Conservation (phyloP, 352 stramenopile genomes). For the Globisporangium yorkense region DNA sequence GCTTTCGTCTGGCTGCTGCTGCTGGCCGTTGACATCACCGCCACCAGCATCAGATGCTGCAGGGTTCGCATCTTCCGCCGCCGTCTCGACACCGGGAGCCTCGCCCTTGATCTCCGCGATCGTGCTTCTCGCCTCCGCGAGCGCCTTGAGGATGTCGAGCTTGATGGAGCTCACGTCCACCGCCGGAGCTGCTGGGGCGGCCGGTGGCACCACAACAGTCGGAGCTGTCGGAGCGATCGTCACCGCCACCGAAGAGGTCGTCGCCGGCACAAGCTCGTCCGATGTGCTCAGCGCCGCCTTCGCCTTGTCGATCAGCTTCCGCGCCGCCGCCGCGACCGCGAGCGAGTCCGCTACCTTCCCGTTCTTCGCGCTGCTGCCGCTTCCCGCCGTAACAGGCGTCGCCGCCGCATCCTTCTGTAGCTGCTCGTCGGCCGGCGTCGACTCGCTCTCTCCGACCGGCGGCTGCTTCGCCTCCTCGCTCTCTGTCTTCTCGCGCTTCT, state of each 20-base stretch:
- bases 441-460: too few species aligned
- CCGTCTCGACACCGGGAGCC: not conserved
- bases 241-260: not conserved
- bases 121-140: constrained; percentile 66
- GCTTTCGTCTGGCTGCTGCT: not conserved
- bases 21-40: not conserved
- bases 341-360: not conserved
- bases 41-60: not conserved
- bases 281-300: not conserved
- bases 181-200: constrained; percentile 5
- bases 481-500: not conserved
- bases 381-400: too few species aligned
- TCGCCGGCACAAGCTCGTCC: not conserved
- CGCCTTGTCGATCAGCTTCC: constrained; percentile 10
- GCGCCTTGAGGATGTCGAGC: constrained; percentile 69
- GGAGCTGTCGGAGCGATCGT: not conserved
- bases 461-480: not conserved
- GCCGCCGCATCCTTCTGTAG: too few species aligned
- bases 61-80: not conserved
- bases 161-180: constrained; percentile 78
- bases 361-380: not conserved
- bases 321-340: constrained; percentile 3
- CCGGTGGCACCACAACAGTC: not conserved
- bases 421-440: not conserved
- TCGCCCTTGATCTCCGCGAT: constrained; percentile 59